Evolutionary conservation across 306 rosid species (phyloP), one percentile per base, ranked within the genome.

Genomic region (Senna siamea): DNA sequence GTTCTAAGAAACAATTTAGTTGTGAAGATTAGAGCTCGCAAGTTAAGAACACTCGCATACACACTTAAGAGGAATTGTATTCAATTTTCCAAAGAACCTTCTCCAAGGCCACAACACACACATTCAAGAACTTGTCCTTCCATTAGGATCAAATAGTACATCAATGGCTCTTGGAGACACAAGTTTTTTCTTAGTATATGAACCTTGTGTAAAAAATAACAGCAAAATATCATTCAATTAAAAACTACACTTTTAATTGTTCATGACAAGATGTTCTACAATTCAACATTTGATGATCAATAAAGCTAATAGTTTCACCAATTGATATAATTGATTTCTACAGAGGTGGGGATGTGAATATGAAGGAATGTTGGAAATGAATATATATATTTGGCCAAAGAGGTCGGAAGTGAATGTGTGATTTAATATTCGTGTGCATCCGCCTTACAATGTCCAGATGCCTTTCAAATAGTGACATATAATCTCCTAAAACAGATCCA

Each of bases 101-200:
- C 55, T 43, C 43, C 18, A 3, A 17, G 19, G 19, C 34, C 69
- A 17, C 48, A 35, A 61, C 70, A 61, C 43, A 73, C 52, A 44
- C 2, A 40, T 58, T 60, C 35, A 62, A 60, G 62, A 52, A 51
- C 43, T 69, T 38, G 10, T 69, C 40, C 15, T 67, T 48, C 58
- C 44, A 30, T 47, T 23, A 20, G 23, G 65, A 47, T 50, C 43
- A 34, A 68, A 38, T 52, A 54, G 59, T 50, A 73, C 53, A 50
- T 0, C 50, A 63, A 47, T 38, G 1, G 5, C 41, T 59, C 67
- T 48, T 35, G 20, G 7, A 17, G 56, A 47, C 43, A 18, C 50
- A 72, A 26, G 46, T 67, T 50, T 17, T 72, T 77, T 9, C 76
- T 59, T 23, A 9, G 67, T 7, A 43, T 59, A 30, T 60, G 73